Percentiles rank a stretch among this genome's conserved stretches.
Conservation (phyloP, 129 eudicot species). For the Helichrysum umbraculigerum region DNA sequence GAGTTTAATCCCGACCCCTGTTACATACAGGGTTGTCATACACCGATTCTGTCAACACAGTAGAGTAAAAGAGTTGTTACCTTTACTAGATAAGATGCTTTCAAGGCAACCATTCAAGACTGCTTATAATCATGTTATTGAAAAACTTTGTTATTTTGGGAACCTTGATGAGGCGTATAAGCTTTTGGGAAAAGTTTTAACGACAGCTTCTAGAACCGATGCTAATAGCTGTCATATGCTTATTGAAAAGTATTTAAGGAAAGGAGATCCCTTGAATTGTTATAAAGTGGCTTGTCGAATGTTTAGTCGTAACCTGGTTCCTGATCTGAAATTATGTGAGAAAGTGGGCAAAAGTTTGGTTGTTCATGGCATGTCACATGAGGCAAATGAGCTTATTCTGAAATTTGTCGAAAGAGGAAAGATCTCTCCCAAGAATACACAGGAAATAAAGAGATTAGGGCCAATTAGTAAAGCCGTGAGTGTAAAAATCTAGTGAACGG, state of each 20-base stretch:
- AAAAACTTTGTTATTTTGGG: conserved; percentile 75
- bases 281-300: conserved; percentile 82
- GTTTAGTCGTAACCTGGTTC: conserved; percentile 76
- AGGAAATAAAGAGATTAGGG: conserved; percentile 11
- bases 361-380: conserved; percentile 43
- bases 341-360: conserved; percentile 62
- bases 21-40: conserved; percentile 73
- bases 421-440: conserved; percentile 23
- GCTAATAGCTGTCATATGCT: conserved; percentile 69
- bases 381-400: conserved; percentile 76
- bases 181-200: conserved; percentile 63
- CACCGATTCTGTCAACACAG: conserved; percentile 65
- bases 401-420: conserved; percentile 75
- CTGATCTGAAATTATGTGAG: conserved; percentile 71
- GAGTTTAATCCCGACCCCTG: conserved; percentile 75
- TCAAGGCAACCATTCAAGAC: conserved; percentile 44
- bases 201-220: conserved; percentile 67
- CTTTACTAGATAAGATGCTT: conserved; percentile 63
- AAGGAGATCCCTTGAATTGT: conserved; percentile 53
- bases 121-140: conserved; percentile 70
- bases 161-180: conserved; percentile 64
- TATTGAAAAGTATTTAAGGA: conserved; percentile 55
- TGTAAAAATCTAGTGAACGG: not conserved
- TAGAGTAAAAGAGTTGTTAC: conserved; percentile 58
- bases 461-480: not conserved